phyloP scores from a whole-genome alignment of 2,329 filamentous ascomycete species.

The Epichloe sp. region DNA sequence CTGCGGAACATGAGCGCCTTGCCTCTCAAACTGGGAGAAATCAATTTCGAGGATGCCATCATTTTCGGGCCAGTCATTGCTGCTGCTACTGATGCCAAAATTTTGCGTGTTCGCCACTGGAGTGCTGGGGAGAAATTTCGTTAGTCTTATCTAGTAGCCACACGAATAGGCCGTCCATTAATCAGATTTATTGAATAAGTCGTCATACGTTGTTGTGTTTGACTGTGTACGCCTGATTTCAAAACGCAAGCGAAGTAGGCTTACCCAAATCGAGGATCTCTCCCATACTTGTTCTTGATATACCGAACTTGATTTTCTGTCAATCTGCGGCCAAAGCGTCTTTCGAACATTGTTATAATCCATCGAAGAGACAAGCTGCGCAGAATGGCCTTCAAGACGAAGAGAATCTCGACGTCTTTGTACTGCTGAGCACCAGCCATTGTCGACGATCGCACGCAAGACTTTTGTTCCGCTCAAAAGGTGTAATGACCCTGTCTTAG shows the following conservation, averaged over 20 bases:
- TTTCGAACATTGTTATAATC: conserved; percentile 16
- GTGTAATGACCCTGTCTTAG: too few species aligned
- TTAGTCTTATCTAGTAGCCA: background rate
- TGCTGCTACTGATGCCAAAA: background rate
- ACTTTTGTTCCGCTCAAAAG: too few species aligned
- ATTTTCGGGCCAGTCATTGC: background rate
- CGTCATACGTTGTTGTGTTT: background rate
- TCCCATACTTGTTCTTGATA: conserved; percentile 27
- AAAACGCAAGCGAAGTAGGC: conserved; percentile 3
- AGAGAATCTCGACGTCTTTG: conserved; percentile 21
- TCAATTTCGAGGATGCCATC: conserved; percentile 3
- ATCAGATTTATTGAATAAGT: too few species aligned
- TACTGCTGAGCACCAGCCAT: conserved; percentile 25
- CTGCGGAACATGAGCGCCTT: background rate
- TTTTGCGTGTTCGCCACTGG: conserved; percentile 1
- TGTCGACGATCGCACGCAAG: background rate
- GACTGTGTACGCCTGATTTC: background rate
- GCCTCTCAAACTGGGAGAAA: background rate
- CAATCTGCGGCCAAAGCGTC: conserved; percentile 16
- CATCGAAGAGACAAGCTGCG: conserved; percentile 12
- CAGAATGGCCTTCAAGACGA: conserved; percentile 19
- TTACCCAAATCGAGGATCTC: conserved; percentile 25
- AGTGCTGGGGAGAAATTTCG: background rate
- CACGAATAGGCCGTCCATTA: too few species aligned
- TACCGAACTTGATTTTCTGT: conserved; percentile 25